Percentiles rank a stretch among this genome's conserved stretches.
phyloP scores from a whole-genome alignment of 2,329 filamentous ascomycete species.

The Botryotinia narcissicola region DNA sequence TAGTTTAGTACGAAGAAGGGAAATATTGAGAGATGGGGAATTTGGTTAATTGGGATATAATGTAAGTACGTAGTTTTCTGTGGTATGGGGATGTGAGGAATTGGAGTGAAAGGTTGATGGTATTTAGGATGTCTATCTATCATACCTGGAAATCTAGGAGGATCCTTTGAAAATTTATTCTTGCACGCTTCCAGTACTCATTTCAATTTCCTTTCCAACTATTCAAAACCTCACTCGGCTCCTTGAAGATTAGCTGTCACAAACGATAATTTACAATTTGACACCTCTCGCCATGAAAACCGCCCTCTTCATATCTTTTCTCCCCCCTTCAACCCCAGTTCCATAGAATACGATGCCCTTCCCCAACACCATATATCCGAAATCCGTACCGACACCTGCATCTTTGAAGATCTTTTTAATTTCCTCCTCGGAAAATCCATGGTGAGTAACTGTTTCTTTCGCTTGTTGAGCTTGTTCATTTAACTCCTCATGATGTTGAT shows the following conservation, averaged over 20 bases:
- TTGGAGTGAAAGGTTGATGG: not conserved
- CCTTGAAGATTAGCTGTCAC: not conserved
- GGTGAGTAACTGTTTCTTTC: constrained; percentile 57
- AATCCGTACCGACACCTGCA: constrained; percentile 59
- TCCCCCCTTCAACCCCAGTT: constrained; percentile 16
- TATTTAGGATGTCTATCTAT: not conserved
- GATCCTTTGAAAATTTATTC: not conserved
- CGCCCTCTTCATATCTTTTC: constrained; percentile 24
- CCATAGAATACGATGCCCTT: constrained; percentile 33
- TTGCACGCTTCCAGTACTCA: not conserved
- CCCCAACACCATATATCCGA: constrained; percentile 47
- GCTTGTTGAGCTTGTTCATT: constrained; percentile 36
- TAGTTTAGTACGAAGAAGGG: not conserved
- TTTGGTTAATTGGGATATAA: not conserved
- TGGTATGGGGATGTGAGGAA: not conserved
- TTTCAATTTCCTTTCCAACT: fast-evolving
- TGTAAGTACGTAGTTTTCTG: not conserved
- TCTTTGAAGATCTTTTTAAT: constrained; percentile 59
- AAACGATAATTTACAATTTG: constrained; percentile 10
- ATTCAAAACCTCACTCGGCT: not conserved
- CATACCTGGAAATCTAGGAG: not conserved
- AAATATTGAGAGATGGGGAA: not conserved
- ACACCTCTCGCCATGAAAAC: constrained; percentile 31
- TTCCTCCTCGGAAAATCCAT: constrained; percentile 61
- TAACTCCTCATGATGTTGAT: constrained; percentile 15